Evolutionary conservation across 768 basidiomycete genomes (phyloP).

Genomic region (Megacollybia marginata): DNA sequence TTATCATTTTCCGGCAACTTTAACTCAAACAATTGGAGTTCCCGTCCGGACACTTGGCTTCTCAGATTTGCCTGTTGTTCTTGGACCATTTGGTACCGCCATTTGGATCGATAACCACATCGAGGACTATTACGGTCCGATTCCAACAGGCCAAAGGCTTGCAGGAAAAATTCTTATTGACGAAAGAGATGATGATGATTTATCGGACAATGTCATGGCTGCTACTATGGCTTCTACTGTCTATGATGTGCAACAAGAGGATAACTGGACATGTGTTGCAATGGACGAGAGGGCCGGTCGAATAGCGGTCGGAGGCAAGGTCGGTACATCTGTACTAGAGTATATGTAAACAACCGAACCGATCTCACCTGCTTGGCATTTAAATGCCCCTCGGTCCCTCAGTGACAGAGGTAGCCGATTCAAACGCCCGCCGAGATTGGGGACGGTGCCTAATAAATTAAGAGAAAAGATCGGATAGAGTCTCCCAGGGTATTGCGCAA

Average conservation of each 20-base stretch:
- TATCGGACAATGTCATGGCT: slow-evolving; percentile 18
- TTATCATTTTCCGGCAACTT: slow-evolving; percentile 28
- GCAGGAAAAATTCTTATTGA: slow-evolving; percentile 32
- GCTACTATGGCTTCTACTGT: slow-evolving; percentile 30
- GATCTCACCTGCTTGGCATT: too few relatives aligned
- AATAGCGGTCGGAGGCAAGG: slow-evolving; percentile 29
- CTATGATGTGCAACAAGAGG: slow-evolving; percentile 37
- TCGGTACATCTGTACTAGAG: too few relatives aligned
- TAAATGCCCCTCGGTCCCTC: too few relatives aligned
- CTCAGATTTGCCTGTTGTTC: slow-evolving; percentile 32
- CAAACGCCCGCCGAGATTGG: too few relatives aligned
- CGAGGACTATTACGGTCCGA: slow-evolving; percentile 36
- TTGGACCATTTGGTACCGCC: slow-evolving; percentile 55
- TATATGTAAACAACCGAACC: too few relatives aligned
- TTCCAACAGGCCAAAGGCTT: slow-evolving; percentile 50
- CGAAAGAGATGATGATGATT: slow-evolving; percentile 14
- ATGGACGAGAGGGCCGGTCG: slow-evolving; percentile 41
- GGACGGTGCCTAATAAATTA: too few relatives aligned
- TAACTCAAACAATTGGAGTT: slow-evolving; percentile 35
- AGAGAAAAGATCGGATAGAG: too few relatives aligned
- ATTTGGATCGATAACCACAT: slow-evolving; percentile 63
- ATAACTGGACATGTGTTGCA: slow-evolving; percentile 41
- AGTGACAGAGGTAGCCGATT: too few relatives aligned
- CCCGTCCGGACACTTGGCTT: slow-evolving; percentile 52
- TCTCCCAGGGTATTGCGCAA: too few relatives aligned